Conservation (phyloP, 805 yeast species). For the Wickerhamomyces queroliae region DNA sequence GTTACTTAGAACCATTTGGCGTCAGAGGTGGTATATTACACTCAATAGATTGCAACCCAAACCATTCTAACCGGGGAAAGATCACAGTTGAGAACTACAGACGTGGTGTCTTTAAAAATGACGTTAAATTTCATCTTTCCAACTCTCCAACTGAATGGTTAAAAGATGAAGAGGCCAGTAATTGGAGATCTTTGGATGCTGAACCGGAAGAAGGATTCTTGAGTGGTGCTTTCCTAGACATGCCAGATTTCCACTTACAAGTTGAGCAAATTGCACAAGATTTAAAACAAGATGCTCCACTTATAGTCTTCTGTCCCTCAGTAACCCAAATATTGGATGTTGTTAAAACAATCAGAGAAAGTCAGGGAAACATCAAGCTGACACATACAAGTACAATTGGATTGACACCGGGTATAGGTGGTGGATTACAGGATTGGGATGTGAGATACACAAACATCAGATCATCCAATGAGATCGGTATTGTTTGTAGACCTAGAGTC, state of each 20-base stretch:
- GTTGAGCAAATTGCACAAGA: conserved; percentile 26
- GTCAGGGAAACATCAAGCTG: conserved; percentile 25
- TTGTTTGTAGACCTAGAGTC: conserved; percentile 46
- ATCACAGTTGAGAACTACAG: conserved; percentile 32
- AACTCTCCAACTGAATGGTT: conserved; percentile 40
- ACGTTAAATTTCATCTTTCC: conserved; percentile 38
- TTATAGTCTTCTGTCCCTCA: conserved; percentile 42
- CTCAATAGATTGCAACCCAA: conserved; percentile 34
- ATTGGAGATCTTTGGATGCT: conserved; percentile 16
- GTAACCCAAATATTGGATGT: conserved; percentile 41
- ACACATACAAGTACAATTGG: conserved; percentile 35
- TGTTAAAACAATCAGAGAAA: conserved; percentile 24
- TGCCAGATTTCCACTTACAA: conserved; percentile 37
- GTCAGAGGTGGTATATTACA: conserved; percentile 40
- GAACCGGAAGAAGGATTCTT: conserved; percentile 27
- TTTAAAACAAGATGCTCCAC: conserved; percentile 35
- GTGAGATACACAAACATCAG: conserved; percentile 33
- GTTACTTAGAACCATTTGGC: conserved; percentile 22
- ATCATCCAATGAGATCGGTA: conserved; percentile 32
- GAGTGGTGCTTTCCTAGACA: conserved; percentile 40
- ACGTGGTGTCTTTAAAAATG: conserved; percentile 37
- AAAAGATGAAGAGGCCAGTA: conserved; percentile 13
- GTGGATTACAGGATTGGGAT: conserved; percentile 49
- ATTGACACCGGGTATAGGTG: conserved; percentile 41
- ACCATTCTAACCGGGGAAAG: conserved; percentile 37